phyloP scores from a whole-genome alignment of 2,329 filamentous ascomycete genomes.

The Dichotomopilus funicola region DNA sequence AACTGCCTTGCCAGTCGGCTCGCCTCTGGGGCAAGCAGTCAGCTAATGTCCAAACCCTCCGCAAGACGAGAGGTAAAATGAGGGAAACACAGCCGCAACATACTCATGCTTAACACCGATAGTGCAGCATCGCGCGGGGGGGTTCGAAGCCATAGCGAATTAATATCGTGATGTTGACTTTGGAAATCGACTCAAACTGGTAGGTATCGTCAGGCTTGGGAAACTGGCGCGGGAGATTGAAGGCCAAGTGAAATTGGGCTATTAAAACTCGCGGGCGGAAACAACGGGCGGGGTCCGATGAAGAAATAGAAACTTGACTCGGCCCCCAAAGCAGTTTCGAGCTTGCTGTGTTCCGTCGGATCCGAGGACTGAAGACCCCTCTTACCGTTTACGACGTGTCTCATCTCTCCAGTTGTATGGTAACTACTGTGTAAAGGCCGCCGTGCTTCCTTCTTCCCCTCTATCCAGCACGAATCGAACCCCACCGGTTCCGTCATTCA shows the following conservation, averaged over 20 bases:
- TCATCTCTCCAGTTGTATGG: too few species aligned
- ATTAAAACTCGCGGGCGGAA: too few species aligned
- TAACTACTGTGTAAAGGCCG: too few species aligned
- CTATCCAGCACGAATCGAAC: not conserved
- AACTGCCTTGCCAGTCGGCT: conserved; percentile 40
- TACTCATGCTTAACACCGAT: conserved; percentile 48
- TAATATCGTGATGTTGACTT: not conserved
- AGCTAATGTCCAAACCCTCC: not conserved
- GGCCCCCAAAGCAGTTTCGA: too few species aligned
- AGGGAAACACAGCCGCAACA: conserved; percentile 24
- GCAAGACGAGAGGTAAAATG: not conserved
- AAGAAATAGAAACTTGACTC: too few species aligned
- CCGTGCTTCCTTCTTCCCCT: not conserved
- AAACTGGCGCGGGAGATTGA: too few species aligned
- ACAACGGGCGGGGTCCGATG: too few species aligned
- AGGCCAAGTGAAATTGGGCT: too few species aligned
- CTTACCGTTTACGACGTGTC: too few species aligned
- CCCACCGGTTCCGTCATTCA: not conserved
- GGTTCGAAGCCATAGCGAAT: conserved; percentile 46
- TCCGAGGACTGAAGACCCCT: too few species aligned
- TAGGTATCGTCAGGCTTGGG: too few species aligned
- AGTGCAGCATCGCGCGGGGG: conserved; percentile 47
- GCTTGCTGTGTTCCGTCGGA: too few species aligned
- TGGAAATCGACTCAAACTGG: not conserved
- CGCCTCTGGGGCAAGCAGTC: conserved; percentile 34